Conservation (phyloP, 2,329 filamentous ascomycete species). For the Mycocentrospora acerina region DNA sequence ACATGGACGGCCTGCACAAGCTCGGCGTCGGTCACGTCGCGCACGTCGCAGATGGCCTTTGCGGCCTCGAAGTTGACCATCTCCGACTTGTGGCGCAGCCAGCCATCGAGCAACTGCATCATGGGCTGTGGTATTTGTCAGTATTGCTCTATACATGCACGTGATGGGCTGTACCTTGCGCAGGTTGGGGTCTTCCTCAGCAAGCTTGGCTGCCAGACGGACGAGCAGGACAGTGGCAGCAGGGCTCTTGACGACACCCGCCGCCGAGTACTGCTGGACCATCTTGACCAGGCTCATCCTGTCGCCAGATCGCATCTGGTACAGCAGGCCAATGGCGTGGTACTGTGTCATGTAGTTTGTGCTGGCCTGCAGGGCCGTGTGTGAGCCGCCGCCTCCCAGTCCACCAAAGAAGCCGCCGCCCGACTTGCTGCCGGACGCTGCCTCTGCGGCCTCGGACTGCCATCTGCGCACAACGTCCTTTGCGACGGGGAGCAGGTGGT, state of each 20-base stretch:
- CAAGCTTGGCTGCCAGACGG: conserved; percentile 86
- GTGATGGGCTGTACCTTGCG: conserved; percentile 55
- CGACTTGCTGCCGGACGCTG: conserved; percentile 85
- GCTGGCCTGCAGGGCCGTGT: conserved; percentile 67
- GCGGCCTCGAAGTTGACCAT: conserved; percentile 93
- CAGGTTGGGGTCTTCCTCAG: conserved; percentile 86
- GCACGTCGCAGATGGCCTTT: conserved; percentile 95
- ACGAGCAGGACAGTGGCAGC: conserved; percentile 92
- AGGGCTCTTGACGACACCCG: conserved; percentile 92
- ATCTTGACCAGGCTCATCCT: conserved; percentile 99
- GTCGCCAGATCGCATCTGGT: conserved; percentile 97
- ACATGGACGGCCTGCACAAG: conserved; percentile 91
- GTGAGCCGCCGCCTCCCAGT: conserved; percentile 73
- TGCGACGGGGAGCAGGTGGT: conserved; percentile 94
- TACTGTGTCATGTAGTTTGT: conserved; percentile 98
- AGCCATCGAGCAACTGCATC: conserved; percentile 94
- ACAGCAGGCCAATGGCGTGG: conserved; percentile 93
- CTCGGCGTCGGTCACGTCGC: conserved; percentile 88
- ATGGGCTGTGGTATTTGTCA: conserved; percentile 62
- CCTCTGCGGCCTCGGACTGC: conserved; percentile 98
- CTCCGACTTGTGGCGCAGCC: conserved; percentile 97
- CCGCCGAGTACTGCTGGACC: conserved; percentile 97
- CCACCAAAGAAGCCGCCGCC: conserved; percentile 87
- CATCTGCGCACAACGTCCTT: conserved; percentile 93
- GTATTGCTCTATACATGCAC: not conserved